Percentiles rank a stretch among this genome's conserved stretches.
These are phyloP conservation scores for Domatiomyces globalis DNA, from an alignment of 2,329 filamentous ascomycete genomes.

Conservation along the genomic window DNA sequence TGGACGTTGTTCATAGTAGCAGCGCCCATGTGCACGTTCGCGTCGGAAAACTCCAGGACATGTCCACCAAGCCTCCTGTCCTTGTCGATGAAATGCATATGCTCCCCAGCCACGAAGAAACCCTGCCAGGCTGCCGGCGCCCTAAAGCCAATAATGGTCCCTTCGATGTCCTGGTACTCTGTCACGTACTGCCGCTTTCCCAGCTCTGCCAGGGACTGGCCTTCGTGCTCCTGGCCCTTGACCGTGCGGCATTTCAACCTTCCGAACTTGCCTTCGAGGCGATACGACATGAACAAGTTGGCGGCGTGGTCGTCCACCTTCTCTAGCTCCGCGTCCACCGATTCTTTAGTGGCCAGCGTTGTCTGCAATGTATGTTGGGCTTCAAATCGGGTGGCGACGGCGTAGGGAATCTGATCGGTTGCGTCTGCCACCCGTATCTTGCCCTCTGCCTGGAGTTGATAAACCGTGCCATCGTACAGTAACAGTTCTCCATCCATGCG, in stretches of 20 bases:
- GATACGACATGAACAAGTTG: conserved; percentile 22
- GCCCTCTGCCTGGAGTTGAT: conserved; percentile 29
- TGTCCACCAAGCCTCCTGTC: conserved; percentile 28
- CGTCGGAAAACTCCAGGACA: conserved; percentile 26
- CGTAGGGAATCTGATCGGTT: conserved; percentile 28
- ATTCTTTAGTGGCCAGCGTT: conserved; percentile 14
- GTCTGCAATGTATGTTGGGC: conserved; percentile 17
- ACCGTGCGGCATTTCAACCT: conserved; percentile 20
- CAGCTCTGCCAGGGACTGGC: conserved; percentile 22
- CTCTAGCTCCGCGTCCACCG: conserved; percentile 15
- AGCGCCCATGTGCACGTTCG: conserved; percentile 24
- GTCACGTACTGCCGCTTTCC: conserved; percentile 29
- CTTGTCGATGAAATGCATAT: conserved; percentile 29
- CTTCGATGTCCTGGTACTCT: conserved; percentile 24
- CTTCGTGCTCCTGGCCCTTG: conserved; percentile 20
- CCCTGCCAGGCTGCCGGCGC: conserved; percentile 28
- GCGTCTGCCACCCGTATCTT: conserved; percentile 22
- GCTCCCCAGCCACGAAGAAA: conserved; percentile 29
- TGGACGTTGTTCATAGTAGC: conserved; percentile 27
- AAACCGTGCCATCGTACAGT: conserved; percentile 29
- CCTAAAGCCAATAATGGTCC: conserved; percentile 31
- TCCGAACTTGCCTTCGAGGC: conserved; percentile 18
- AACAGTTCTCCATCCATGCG: conserved; percentile 32
- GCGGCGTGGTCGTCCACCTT: conserved; percentile 11
- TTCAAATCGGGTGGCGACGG: conserved; percentile 21